A percentile compares a stretch with the other conserved stretches of the same genome.
Conservation (phyloP, 805 yeast species). For the Candida ponderosae region DNA sequence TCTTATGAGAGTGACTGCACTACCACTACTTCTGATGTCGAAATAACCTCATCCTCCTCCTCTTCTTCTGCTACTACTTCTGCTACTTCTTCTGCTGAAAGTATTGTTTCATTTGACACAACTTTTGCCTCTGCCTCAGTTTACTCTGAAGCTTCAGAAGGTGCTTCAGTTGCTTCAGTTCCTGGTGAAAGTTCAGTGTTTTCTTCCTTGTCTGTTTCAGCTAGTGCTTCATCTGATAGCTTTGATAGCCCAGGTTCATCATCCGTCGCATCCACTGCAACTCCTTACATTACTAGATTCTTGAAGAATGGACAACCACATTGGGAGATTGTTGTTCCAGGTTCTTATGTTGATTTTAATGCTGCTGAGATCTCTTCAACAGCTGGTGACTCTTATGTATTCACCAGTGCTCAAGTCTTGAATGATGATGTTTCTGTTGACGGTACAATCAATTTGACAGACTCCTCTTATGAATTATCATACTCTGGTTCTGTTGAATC, state of each 20-base stretch:
- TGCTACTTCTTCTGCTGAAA: background rate
- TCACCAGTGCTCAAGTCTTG: constrained; percentile 8
- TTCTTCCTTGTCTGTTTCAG: too few relatives aligned
- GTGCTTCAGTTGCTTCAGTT: too few relatives aligned
- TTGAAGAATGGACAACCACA: constrained; percentile 17
- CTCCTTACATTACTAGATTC: constrained; percentile 19
- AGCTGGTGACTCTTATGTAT: constrained; percentile 13
- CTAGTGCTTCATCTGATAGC: too few relatives aligned
- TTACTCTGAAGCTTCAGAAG: background rate
- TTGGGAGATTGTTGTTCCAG: constrained; percentile 17
- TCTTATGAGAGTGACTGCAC: background rate
- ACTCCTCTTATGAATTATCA: constrained; percentile 8
- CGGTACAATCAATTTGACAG: constrained; percentile 4
- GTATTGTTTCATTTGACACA: background rate
- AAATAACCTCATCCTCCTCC: background rate
- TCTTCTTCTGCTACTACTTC: background rate
- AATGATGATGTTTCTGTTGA: constrained; percentile 8
- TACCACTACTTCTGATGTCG: background rate
- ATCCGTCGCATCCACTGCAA: constrained; percentile 5
- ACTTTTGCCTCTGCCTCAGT: background rate
- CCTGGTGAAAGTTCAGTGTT: too few relatives aligned
- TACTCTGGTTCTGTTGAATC: constrained; percentile 6
- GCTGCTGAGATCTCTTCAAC: constrained; percentile 11
- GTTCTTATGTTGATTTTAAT: constrained; percentile 14
- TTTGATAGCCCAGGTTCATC: too few relatives aligned